Evolutionary conservation across 2,329 filamentous ascomycete species (phyloP).

Genomic region (Cercospora beticola): DNA sequence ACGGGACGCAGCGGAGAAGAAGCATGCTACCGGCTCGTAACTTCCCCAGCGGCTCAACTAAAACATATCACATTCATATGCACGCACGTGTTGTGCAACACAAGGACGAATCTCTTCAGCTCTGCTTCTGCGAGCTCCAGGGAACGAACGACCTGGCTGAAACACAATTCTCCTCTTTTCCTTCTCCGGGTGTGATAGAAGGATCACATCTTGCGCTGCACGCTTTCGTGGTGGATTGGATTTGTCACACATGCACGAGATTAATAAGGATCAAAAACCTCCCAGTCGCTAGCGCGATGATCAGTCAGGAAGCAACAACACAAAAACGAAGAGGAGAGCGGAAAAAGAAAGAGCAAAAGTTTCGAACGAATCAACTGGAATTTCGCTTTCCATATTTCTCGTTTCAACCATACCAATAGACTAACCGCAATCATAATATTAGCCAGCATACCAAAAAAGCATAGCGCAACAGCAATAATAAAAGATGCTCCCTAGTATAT

Average conservation of each 20-base stretch:
- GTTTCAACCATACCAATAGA: background rate
- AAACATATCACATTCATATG: background rate
- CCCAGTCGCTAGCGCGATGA: background rate
- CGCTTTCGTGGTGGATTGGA: background rate
- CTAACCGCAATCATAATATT: background rate
- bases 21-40: background rate
- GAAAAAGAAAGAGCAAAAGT: background rate
- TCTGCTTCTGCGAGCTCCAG: background rate
- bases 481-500: background rate
- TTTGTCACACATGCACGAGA: background rate
- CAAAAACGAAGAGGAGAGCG: background rate
- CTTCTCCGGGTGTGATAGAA: background rate
- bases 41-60: background rate
- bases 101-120: background rate
- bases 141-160: background rate
- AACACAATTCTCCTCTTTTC: background rate
- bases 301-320: background rate
- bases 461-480: background rate
- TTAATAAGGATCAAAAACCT: background rate
- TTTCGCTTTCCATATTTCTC: background rate
- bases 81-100: background rate
- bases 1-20: background rate
- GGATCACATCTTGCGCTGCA: background rate
- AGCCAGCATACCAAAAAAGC: background rate
- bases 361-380: background rate